Conservation (phyloP, 2,329 filamentous ascomycete species). For the Aspergillus tubingensis region DNA sequence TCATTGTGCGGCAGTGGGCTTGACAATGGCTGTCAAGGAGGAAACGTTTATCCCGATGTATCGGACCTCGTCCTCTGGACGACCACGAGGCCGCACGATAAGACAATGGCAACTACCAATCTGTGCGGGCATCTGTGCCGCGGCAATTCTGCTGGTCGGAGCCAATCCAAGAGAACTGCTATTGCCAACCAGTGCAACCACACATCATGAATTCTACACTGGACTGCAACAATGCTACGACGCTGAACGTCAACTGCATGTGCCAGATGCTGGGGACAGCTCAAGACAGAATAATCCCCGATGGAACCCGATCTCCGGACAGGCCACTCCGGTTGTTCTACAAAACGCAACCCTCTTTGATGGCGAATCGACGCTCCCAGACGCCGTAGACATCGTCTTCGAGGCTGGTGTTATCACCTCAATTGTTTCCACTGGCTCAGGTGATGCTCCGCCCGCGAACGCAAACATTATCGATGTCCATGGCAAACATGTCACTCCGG, state of each 20-base stretch:
- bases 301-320: not conserved
- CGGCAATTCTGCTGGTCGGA: not conserved
- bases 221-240: not conserved
- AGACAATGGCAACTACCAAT: not conserved
- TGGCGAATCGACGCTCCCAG: not conserved
- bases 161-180: not conserved
- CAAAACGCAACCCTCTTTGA: constrained; percentile 5
- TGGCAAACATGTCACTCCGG: constrained; percentile 54
- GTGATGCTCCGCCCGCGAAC: not conserved
- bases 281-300: not conserved
- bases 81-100: not conserved
- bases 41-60: not conserved
- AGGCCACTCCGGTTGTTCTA: not conserved
- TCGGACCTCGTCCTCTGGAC: not conserved
- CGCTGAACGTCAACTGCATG: not conserved
- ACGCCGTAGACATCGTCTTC: not conserved
- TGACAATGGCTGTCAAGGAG: not conserved
- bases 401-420: not conserved
- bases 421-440: not conserved
- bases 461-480: constrained; percentile 6
- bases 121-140: not conserved
- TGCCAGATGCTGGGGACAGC: not conserved
- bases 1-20: not conserved
- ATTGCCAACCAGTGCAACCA: not conserved
- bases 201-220: not conserved